Evolutionary conservation across 164 flowering plant species (phyloP).

Genomic region (Macadamia integrifolia): DNA sequence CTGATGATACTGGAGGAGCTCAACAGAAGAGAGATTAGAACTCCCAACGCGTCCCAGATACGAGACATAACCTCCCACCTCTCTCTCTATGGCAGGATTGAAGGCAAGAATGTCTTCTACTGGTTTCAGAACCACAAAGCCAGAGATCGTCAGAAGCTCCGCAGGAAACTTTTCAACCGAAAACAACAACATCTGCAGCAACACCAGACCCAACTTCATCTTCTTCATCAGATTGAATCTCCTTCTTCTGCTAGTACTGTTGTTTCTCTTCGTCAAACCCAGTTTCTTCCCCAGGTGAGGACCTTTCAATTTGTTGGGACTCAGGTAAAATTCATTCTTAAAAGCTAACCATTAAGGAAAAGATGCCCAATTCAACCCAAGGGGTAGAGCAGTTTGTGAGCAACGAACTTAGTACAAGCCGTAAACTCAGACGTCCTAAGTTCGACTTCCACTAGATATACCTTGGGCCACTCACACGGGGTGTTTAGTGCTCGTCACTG

Average conservation of each 20-base stretch:
- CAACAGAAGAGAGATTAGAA: constrained; percentile 56
- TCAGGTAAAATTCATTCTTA: too few species aligned
- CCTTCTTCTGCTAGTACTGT: too few species aligned
- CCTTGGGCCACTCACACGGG: too few species aligned
- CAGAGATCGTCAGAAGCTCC: constrained; percentile 73
- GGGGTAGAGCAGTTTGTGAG: too few species aligned
- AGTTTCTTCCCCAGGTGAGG: constrained; percentile 29
- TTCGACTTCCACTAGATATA: too few species aligned
- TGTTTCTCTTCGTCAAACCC: constrained; percentile 8
- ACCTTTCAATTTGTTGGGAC: too few species aligned
- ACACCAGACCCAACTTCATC: constrained; percentile 1
- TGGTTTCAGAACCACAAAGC: constrained; percentile 43
- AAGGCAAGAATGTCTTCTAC: constrained; percentile 12
- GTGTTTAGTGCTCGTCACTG: too few species aligned
- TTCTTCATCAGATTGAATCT: neutral
- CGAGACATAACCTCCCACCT: constrained; percentile 75
- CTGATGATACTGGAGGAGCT: constrained; percentile 78
- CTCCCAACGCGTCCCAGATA: constrained; percentile 68
- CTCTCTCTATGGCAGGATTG: constrained; percentile 65
- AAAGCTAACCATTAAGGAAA: too few species aligned
- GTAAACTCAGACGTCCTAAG: too few species aligned
- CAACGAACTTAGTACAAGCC: too few species aligned
- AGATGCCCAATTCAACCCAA: too few species aligned
- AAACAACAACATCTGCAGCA: constrained; percentile 14
- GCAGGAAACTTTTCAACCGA: constrained; percentile 39